phyloP scores from a whole-genome alignment of 345 rosid genomes.

The Ricinus communis region DNA sequence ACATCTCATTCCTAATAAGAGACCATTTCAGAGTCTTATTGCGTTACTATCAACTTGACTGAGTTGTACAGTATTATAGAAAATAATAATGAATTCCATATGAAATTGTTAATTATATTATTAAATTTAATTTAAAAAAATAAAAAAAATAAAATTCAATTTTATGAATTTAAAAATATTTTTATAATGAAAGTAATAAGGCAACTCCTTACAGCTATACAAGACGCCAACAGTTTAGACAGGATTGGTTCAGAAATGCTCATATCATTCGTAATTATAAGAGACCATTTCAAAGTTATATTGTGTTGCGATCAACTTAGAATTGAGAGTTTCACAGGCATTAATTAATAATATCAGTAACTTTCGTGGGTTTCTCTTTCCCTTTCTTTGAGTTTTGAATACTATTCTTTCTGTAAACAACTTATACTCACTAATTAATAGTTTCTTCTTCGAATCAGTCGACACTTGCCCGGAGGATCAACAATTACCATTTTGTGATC shows the following conservation, averaged over 20 bases:
- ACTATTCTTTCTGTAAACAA: background rate
- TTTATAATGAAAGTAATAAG: too few species aligned
- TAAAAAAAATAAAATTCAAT: too few species aligned
- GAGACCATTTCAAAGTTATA: background rate
- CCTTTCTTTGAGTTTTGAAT: background rate
- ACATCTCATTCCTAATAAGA: too few species aligned
- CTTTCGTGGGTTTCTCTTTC: background rate
- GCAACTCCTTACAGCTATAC: too few species aligned
- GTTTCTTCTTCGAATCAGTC: conserved; percentile 1
- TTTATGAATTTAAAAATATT: too few species aligned
- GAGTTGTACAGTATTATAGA: too few species aligned
- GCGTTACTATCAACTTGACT: background rate
- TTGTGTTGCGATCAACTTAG: background rate
- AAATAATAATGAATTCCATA: too few species aligned
- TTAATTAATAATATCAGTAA: background rate
- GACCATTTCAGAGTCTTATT: background rate
- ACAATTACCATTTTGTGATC: background rate
- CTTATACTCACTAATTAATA: background rate
- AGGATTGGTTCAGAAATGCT: too few species aligned
- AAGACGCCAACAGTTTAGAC: too few species aligned
- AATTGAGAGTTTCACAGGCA: background rate
- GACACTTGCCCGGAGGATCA: background rate
- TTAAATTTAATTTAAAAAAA: too few species aligned
- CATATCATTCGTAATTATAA: too few species aligned
- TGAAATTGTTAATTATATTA: too few species aligned